A percentile compares a stretch with the other conserved stretches of the same genome.
These are phyloP conservation scores for Ganoderma resinaceum DNA, from an alignment of 1,284 basidiomycete species.

Conservation along the genomic window DNA sequence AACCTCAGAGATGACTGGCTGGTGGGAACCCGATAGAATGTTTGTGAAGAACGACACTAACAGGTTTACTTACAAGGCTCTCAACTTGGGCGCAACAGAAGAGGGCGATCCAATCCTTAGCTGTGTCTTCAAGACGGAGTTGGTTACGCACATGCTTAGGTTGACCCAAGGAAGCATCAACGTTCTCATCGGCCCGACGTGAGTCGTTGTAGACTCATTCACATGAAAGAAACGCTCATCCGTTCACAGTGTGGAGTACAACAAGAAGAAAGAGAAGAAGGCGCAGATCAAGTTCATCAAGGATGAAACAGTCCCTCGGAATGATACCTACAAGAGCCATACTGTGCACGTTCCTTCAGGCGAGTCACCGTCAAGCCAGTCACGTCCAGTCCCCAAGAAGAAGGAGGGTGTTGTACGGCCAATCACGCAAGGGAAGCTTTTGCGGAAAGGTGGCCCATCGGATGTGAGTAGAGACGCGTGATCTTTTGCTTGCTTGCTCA, in stretches of 20 bases:
- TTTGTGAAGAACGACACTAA: background rate
- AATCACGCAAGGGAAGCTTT: constrained; percentile 85
- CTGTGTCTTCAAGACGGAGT: constrained; percentile 96
- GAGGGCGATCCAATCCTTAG: constrained; percentile 97
- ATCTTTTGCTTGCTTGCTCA: background rate
- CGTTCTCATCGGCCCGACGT: constrained; percentile 82
- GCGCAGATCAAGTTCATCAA: constrained; percentile 89
- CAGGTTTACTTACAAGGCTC: constrained; percentile 46
- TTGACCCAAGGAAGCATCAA: constrained; percentile 82
- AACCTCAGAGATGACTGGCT: constrained; percentile 96
- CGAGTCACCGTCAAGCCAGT: constrained; percentile 83
- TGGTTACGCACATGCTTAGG: constrained; percentile 84
- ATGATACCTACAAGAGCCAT: constrained; percentile 95
- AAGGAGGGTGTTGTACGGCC: constrained; percentile 87
- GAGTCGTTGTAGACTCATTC: constrained; percentile 40
- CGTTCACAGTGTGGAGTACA: constrained; percentile 76
- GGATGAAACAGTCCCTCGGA: constrained; percentile 85
- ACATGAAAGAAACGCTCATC: constrained; percentile 13
- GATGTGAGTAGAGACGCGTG: constrained; percentile 48
- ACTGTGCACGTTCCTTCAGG: constrained; percentile 90
- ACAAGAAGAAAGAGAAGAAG: constrained; percentile 98
- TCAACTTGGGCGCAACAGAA: constrained; percentile 82
- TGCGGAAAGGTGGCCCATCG: constrained; percentile 80
- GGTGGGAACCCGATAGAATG: constrained; percentile 49
- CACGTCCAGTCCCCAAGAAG: constrained; percentile 85